Percentiles rank a stretch among this genome's conserved stretches.
Conservation (phyloP, 192 early-diverging fungal species). For the Linnemannia exigua region DNA sequence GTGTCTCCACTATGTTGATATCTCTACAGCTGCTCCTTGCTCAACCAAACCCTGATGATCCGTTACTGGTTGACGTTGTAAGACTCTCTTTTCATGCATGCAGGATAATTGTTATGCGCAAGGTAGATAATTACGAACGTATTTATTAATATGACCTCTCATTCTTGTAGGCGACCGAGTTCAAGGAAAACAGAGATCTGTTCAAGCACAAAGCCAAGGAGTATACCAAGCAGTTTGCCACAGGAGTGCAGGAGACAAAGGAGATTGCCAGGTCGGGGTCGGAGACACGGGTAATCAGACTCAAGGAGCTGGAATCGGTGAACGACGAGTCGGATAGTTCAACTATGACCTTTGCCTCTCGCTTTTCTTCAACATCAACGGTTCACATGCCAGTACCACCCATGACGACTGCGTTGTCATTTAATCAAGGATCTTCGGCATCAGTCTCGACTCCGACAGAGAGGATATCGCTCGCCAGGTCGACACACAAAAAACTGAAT, state of each 20-base stretch:
- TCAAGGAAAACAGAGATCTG: slow-evolving; percentile 55
- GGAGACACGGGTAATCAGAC: not conserved
- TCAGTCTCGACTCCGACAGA: not conserved
- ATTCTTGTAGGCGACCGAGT: slow-evolving; percentile 66
- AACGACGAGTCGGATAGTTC: not conserved
- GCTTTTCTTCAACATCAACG: not conserved
- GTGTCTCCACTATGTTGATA: slow-evolving; percentile 70
- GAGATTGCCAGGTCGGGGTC: not conserved
- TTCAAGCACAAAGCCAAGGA: slow-evolving; percentile 63
- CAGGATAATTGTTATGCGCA: not conserved
- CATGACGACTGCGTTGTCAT: not conserved
- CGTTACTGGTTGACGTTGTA: slow-evolving; percentile 79
- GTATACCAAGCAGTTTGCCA: slow-evolving; percentile 58
- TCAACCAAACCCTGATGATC: slow-evolving; percentile 82
- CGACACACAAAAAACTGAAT: not conserved
- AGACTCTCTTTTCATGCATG: not conserved
- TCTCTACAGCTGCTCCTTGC: slow-evolving; percentile 71
- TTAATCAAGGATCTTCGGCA: not conserved
- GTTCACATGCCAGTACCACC: not conserved
- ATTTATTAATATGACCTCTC: not conserved
- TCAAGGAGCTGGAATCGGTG: not conserved
- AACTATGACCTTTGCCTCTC: not conserved
- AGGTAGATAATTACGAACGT: not conserved
- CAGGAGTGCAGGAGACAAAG: not conserved
- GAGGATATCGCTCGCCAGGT: not conserved